Percentiles rank a stretch among this genome's conserved stretches.
Conservation (phyloP, 1,284 basidiomycete genomes). For the Sporisorium reilianum region DNA sequence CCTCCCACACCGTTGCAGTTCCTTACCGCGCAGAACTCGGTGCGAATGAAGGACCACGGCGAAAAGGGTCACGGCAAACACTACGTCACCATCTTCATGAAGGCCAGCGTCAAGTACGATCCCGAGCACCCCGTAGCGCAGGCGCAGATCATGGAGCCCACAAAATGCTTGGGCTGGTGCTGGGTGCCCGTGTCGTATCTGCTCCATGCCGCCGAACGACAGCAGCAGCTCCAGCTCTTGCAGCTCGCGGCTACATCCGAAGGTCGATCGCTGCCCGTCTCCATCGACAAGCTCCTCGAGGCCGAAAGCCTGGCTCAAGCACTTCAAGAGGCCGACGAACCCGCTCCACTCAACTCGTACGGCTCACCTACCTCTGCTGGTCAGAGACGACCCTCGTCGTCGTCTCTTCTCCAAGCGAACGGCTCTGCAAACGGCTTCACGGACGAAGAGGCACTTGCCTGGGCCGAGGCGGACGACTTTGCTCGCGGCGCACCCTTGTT, state of each 20-base stretch:
- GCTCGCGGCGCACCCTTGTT: slow-evolving; percentile 51
- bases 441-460: slow-evolving; percentile 34
- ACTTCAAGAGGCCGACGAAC: slow-evolving; percentile 32
- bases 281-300: slow-evolving; percentile 48
- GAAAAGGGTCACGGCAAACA: slow-evolving; percentile 52
- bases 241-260: slow-evolving; percentile 27
- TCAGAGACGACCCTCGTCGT: slow-evolving; percentile 11
- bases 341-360: neutral
- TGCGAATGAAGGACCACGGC: slow-evolving; percentile 42
- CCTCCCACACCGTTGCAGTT: slow-evolving; percentile 39
- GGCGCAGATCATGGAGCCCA: slow-evolving; percentile 58
- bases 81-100: slow-evolving; percentile 68
- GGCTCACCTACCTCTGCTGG: slow-evolving; percentile 13
- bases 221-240: slow-evolving; percentile 38
- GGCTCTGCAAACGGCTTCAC: neutral
- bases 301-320: slow-evolving; percentile 48
- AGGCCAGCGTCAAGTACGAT: slow-evolving; percentile 33
- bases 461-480: slow-evolving; percentile 55
- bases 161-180: slow-evolving; percentile 64
- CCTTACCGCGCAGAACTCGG: slow-evolving; percentile 52
- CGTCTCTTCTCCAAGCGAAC: slow-evolving; percentile 2
- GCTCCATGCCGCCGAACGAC: slow-evolving; percentile 25
- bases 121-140: slow-evolving; percentile 11
- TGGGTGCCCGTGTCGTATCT: slow-evolving; percentile 58
- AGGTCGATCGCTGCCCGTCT: slow-evolving; percentile 45